phyloP scores from a whole-genome alignment of 331 rosid species.

The Erythrophleum ivorense region DNA sequence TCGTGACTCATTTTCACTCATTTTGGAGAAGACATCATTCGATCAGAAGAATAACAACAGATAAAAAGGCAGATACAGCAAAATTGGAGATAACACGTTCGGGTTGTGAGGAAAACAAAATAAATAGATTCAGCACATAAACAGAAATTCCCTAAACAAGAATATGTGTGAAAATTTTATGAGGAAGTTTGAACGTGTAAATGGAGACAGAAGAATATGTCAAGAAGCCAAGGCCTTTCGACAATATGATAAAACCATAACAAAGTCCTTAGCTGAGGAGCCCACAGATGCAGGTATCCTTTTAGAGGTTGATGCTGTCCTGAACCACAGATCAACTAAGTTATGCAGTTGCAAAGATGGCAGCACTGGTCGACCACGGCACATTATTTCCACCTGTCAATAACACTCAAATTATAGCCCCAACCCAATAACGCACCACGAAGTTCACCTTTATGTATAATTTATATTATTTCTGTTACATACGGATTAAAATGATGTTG shows the following conservation, averaged over 20 bases:
- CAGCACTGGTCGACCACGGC: conserved; percentile 80
- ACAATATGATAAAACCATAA: conserved; percentile 89
- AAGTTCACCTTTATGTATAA: not conserved
- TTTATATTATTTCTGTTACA: not conserved
- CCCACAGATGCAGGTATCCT: conserved; percentile 80
- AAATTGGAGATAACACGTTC: conserved; percentile 33
- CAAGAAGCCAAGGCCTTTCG: conserved; percentile 57
- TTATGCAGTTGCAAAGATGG: conserved; percentile 74
- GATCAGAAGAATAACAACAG: not conserved
- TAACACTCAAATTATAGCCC: conserved; percentile 15
- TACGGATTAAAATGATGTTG: not conserved
- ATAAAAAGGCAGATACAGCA: not conserved
- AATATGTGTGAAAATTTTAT: conserved; percentile 20
- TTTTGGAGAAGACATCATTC: not conserved
- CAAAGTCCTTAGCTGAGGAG: conserved; percentile 95
- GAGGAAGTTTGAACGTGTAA: conserved; percentile 6
- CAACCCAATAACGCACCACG: conserved; percentile 11
- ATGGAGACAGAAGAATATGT: not conserved
- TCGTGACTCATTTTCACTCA: not conserved
- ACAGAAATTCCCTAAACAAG: conserved; percentile 31
- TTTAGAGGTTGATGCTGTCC: conserved; percentile 71
- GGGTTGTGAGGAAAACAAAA: conserved; percentile 39
- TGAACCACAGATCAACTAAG: conserved; percentile 88
- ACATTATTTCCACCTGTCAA: conserved; percentile 83
- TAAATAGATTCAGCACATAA: conserved; percentile 27